Evolutionary conservation across 176 grass and related monocot species (phyloP).

Genomic region (Eleusine indica): DNA sequence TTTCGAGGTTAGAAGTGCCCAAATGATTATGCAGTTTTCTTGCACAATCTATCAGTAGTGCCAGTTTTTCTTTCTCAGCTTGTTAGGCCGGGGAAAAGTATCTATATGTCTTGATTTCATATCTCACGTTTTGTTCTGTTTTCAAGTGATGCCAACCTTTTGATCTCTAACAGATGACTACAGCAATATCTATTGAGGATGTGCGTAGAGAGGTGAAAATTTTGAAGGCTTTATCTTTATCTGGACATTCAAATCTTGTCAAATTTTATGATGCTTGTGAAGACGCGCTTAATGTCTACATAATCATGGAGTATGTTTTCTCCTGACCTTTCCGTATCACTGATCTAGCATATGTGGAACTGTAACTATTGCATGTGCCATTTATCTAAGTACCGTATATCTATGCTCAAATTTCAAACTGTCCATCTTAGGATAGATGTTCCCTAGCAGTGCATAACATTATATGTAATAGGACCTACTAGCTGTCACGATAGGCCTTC

Average conservation of each 20-base stretch:
- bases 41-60: background rate
- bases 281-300: slow-evolving; percentile 90
- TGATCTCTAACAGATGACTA: slow-evolving; percentile 75
- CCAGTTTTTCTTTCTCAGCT: background rate
- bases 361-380: background rate
- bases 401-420: slow-evolving; percentile 1
- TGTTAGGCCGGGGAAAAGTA: background rate
- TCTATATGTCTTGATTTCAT: slow-evolving; percentile 13
- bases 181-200: slow-evolving; percentile 99
- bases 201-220: slow-evolving; percentile 98
- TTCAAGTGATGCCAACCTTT: slow-evolving; percentile 27
- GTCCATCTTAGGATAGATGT: background rate
- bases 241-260: slow-evolving; percentile 85
- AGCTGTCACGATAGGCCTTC: slow-evolving; percentile 12
- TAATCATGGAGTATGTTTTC: slow-evolving; percentile 95
- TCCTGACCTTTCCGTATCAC: slow-evolving; percentile 23
- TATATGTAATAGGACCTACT: background rate
- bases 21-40: slow-evolving; percentile 5
- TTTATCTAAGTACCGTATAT: slow-evolving; percentile 17
- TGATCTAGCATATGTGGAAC: slow-evolving; percentile 21
- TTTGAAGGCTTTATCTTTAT: slow-evolving; percentile 87
- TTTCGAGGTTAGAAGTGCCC: background rate
- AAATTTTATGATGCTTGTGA: slow-evolving; percentile 99
- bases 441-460: slow-evolving; percentile 9
- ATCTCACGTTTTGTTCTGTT: slow-evolving; percentile 30